Base-by-base conservation (phyloP, 73 alveolate species). In the Stentor coeruleus region DNA sequence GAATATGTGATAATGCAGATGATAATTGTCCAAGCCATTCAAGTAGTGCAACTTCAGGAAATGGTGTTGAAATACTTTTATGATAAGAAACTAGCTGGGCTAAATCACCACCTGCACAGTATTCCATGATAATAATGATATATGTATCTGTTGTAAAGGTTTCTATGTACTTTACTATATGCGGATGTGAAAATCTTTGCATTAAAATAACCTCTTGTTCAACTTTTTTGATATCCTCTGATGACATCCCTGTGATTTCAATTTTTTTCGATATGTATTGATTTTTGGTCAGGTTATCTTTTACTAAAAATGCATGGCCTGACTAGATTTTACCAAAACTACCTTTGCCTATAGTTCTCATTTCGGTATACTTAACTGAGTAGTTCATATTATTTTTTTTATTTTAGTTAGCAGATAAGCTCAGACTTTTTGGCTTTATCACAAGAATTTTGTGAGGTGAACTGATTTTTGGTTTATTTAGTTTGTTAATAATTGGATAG, bases 101-200 rank as follows among this genome's bases (percentile, higher is more conserved):
- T 82, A 91, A 58, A 83, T 91, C 97, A 0, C 97, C 97, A 14
- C 95, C 94, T 83, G 89, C 94, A 39, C 95, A 89, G 66, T 86
- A 87, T 77, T 92, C 97, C 93, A 92, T 86, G 49, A 92, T 84
- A 59, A 92, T 84, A 85, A 86, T 86, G 59, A 93, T 82, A 40
- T 85, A 73, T 58, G 77, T 76, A 74, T 89, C 91, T 59, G 89
- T 95, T 20, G 89, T 89, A 81, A 92, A 86, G 74, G 93, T 86
- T 81, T 92, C 97, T 88, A 81, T 84, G 84, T 89, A 92, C 86
- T 85, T 88, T 30, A 92, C 95, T 39, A 92, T 89, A 81, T 89
- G 77, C 26, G 89, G 93, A 87, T 89, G 95, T 74, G 83, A 74
- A 37, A 92, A 66, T 82, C 89, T 93, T 66, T 91, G 81, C 84